A percentile compares a stretch with the other conserved stretches of the same genome.
phyloP scores from a whole-genome alignment of 768 basidiomycete species.

The Russula olivacea region DNA sequence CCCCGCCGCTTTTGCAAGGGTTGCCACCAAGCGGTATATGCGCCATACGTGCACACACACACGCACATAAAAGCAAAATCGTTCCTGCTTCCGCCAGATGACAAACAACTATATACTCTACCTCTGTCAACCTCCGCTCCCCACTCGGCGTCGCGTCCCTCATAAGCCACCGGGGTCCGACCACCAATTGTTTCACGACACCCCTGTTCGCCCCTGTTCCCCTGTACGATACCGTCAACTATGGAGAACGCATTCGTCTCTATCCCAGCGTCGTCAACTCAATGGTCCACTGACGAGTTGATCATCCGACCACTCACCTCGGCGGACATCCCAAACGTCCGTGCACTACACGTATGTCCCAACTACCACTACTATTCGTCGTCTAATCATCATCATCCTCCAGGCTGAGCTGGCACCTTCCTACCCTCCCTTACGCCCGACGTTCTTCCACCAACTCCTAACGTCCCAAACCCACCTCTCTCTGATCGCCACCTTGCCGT shows the following conservation, averaged over 20 bases:
- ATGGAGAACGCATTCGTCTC: constrained; percentile 20
- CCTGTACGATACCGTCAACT: not conserved
- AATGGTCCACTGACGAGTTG: constrained; percentile 14
- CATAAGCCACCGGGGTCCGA: not conserved
- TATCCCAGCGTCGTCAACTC: not conserved
- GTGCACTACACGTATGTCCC: constrained; percentile 19
- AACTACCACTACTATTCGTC: too few species aligned
- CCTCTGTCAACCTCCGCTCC: constrained; percentile 18
- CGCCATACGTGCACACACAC: too few species aligned
- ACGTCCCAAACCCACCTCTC: constrained; percentile 20
- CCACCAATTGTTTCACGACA: not conserved
- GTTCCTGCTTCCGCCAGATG: constrained; percentile 9
- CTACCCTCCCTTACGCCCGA: constrained; percentile 9
- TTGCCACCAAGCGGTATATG: not conserved
- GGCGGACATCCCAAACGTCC: constrained; percentile 19
- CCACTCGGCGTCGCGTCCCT: not conserved
- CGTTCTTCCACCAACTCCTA: constrained; percentile 24
- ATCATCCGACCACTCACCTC: constrained; percentile 21
- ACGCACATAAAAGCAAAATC: constrained; percentile 4
- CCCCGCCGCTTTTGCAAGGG: not conserved
- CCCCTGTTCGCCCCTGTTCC: not conserved
- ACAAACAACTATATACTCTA: constrained; percentile 5
- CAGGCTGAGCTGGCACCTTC: constrained; percentile 14
- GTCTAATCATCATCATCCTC: too few species aligned
- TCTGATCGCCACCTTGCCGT: constrained; percentile 16